Evolutionary conservation across 164 flowering plant species (phyloP), one percentile per base, ranked within the genome.

Genomic region (Chimonanthus salicifolius): DNA sequence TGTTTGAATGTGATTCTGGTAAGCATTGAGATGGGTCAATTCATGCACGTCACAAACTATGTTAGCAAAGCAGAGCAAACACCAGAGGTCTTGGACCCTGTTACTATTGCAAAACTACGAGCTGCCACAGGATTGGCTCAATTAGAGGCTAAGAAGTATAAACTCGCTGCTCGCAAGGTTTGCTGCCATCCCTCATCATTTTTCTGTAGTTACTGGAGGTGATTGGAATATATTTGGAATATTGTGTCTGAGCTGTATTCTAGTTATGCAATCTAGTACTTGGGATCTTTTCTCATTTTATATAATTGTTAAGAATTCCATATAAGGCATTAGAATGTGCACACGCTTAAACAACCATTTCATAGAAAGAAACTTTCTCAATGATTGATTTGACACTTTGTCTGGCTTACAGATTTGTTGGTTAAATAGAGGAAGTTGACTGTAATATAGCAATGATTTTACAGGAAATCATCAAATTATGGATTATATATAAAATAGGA

Each of bases 11-110:
- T 91, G 6, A 94, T 92, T 76, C 77, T 96, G 77, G 94, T 89
- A 67, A 94, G 99, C 85, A 96, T 96, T 72, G 99, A 96, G 87
- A 88, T 94, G 97, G 92, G 98, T 58, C 98, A 94, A 79, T 92
- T 94, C 70, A 70, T 91, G 62, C 98, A 96, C 84, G 98, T 96
- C 47, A 74, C 91, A 68, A 94, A 89, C 84, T 94, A 92, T 80
- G 95, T 92, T 18, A 83, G 82, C 74, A 94, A 89, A 82, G 97
- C 98, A 58, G 98, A 96, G 78, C 94, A 90, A 70, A 83, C 87
- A 64, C 84, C 85, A 7, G 97, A 94, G 58, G 85, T 83, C 43
- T 71, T 88, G 74, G 97, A 92, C 18, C 72, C 90, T 54, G 71
- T 87, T 74, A 85, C 83, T 44, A 47, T 78, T 75, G 88, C 97